Base-by-base conservation (phyloP, 768 basidiomycete species). In the Chiua virens region DNA sequence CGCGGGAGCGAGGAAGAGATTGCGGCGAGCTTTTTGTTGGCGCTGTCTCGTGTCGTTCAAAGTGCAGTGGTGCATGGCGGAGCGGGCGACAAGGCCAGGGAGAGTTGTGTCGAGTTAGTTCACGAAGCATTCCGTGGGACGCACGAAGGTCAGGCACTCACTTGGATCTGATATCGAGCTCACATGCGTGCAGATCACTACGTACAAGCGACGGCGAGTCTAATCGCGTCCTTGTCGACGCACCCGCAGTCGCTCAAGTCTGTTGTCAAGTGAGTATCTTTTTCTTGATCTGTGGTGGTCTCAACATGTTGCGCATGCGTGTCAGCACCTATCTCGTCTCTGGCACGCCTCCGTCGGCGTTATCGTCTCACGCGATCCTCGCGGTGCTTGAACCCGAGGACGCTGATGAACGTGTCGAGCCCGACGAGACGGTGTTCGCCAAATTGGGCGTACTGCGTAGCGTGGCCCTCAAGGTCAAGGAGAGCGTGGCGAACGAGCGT, bases 51-150 rank as follows among this genome's bases (percentile, higher is more conserved):
- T 27, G 92, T 98, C 4, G 79, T 86, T 14, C 73, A 68, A 47
- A 89, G 73, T 67, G 92, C 83, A 1, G 47, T 20, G n/a, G 56
- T 52, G 15, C 81, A 80, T 0, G 73, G 81, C 47, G 89, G 94
- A 57, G 75, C 95, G 8, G 87, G 92, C 1, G 85, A 88, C 23
- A 86, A 85, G 61, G 85, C 84, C 2, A 77, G 81, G 55, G 87
- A 89, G 49, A 71, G 79, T 0, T 86, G 90, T 47, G 71, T 87
- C 28, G 92, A 93, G 57, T 65, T 98, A 13, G 78, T 92, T 1
- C 70, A 76, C 4, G 90, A 94, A 49, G 83, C 90, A 1, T 96
- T 96, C 74, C 77, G 81, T 39, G 87, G 86, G 52, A 67, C 69
- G 2, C 85, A 85, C 50, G 81, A 83, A 56, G 89, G 89, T 89